These are phyloP conservation scores for Aspergillus ochraceoroseus DNA, from an alignment of 2,329 filamentous ascomycete genomes.

Conservation along the genomic window DNA sequence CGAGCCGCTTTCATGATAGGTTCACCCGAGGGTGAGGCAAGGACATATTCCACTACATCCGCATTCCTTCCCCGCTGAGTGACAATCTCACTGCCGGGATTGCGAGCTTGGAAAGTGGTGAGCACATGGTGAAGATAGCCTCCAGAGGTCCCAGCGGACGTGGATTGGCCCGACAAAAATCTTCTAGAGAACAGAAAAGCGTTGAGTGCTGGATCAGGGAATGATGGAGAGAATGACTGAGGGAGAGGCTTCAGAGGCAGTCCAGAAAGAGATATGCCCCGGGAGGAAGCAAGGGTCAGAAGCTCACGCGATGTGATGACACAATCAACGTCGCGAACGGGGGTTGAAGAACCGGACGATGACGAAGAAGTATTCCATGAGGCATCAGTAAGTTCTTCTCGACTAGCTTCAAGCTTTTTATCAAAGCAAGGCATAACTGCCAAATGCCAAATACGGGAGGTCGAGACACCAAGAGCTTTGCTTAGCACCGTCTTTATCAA, in stretches of 20 bases:
- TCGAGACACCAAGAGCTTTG: conserved; percentile 63
- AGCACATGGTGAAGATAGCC: conserved; percentile 85
- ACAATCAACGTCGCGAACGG: conserved; percentile 86
- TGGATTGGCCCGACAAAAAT: conserved; percentile 38
- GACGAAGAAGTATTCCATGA: conserved; percentile 53
- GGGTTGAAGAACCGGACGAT: conserved; percentile 36
- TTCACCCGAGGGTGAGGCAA: conserved; percentile 55
- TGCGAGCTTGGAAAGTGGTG: conserved; percentile 62
- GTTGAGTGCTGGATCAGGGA: conserved; percentile 68
- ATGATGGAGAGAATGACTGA: conserved; percentile 49
- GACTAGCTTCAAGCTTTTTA: conserved; percentile 94
- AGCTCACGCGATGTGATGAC: conserved; percentile 96
- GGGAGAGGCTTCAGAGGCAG: conserved; percentile 58
- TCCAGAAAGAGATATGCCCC: conserved; percentile 69
- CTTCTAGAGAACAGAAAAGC: conserved; percentile 67
- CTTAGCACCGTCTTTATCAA: conserved; percentile 82
- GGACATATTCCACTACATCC: conserved; percentile 81
- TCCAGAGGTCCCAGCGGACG: conserved; percentile 71
- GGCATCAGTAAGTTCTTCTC: conserved; percentile 80
- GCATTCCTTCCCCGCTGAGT: conserved; percentile 74
- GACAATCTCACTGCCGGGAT: conserved; percentile 68
- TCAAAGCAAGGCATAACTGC: conserved; percentile 99
- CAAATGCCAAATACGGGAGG: conserved; percentile 84
- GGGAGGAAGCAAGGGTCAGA: conserved; percentile 77
- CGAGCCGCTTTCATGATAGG: conserved; percentile 73